Base-by-base conservation (phyloP, 352 stramenopile genomes). In the Elongisporangium undulatum region DNA sequence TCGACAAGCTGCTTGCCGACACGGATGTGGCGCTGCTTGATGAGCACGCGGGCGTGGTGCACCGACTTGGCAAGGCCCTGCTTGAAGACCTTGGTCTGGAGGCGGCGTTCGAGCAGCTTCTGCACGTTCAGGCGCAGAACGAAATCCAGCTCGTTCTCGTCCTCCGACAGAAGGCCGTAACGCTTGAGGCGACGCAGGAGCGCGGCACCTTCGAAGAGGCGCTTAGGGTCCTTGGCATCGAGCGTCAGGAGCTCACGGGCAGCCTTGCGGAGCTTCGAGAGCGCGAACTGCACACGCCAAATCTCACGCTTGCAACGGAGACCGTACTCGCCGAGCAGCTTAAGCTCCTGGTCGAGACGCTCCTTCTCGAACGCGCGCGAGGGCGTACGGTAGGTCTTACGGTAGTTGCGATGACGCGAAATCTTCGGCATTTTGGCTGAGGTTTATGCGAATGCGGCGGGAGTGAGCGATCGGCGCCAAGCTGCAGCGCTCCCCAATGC, bases 231-330 rank as follows among this genome's bases (percentile, higher is more conserved):
- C 81, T 99, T 99, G 38, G 88, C 78, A 64, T 99, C 96, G 17
- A 99, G 90, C 61, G 97, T 99, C 51, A 99, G 75, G 12, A 99
- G 83, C 68, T 98, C 89, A 87, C 97, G 97, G 16, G 97, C 97
- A 39, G 97, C 96, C 76, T 99, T 99, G 72, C 97, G 96, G 61
- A 99, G 94, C 92, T 99, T 99, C 65, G 97, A 98, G 58, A 99
- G 85, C 59, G 97, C 94, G 70, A 98, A 98, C 82, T 99, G 97
- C 54, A 99, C 96, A 64, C 97, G 96, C 97, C 97, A 99, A 79
- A 99, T 99, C 79, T 99, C 97, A 69, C 97, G 95, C 94, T 99
- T 99, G 94, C 97, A 99, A 70, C 97, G 91, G 22, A 99, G 94
- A 55, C 97, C 97, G 77, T 99, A 99, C 87, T 99, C 97, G 75